These are phyloP conservation scores for Takashimella tepidaria DNA, from an alignment of 1,284 basidiomycete species.

Conservation along the genomic window DNA sequence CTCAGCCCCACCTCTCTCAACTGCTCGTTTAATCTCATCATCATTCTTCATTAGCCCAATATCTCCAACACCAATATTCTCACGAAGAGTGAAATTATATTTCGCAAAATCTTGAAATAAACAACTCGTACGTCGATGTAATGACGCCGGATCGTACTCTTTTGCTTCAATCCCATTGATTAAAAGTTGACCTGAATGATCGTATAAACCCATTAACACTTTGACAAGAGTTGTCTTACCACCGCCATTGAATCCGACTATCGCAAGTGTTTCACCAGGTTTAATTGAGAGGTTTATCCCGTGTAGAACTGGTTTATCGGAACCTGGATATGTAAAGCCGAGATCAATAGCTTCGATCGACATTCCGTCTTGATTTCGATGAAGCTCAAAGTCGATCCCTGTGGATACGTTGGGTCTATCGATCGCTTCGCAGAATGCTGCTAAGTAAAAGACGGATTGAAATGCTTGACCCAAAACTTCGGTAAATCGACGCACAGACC, in stretches of 20 bases:
- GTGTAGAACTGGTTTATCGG: slow-evolving; percentile 58
- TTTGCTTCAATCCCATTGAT: slow-evolving; percentile 66
- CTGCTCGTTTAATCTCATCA: slow-evolving; percentile 56
- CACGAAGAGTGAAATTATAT: slow-evolving; percentile 64
- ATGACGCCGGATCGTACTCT: slow-evolving; percentile 58
- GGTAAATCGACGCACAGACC: slow-evolving; percentile 58
- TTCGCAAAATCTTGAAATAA: slow-evolving; percentile 77
- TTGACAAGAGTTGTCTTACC: slow-evolving; percentile 73
- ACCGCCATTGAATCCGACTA: slow-evolving; percentile 59
- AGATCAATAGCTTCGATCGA: slow-evolving; percentile 65
- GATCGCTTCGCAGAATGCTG: slow-evolving; percentile 69
- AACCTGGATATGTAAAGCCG: slow-evolving; percentile 70
- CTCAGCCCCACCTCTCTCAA: slow-evolving; percentile 62
- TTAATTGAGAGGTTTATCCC: slow-evolving; percentile 63
- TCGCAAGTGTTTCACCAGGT: slow-evolving; percentile 69
- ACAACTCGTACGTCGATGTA: slow-evolving; percentile 65
- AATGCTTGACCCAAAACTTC: slow-evolving; percentile 57
- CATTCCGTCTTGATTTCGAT: slow-evolving; percentile 51
- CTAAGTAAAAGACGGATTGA: slow-evolving; percentile 73
- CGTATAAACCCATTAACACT: slow-evolving; percentile 64
- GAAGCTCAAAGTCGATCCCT: slow-evolving; percentile 23
- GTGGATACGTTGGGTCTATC: slow-evolving; percentile 54
- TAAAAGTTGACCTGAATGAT: slow-evolving; percentile 56
- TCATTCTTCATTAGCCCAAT: slow-evolving; percentile 45
- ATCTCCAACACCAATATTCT: slow-evolving; percentile 72